Base-by-base conservation (phyloP, 2,329 filamentous ascomycete genomes). In the Cercospora berteroae region DNA sequence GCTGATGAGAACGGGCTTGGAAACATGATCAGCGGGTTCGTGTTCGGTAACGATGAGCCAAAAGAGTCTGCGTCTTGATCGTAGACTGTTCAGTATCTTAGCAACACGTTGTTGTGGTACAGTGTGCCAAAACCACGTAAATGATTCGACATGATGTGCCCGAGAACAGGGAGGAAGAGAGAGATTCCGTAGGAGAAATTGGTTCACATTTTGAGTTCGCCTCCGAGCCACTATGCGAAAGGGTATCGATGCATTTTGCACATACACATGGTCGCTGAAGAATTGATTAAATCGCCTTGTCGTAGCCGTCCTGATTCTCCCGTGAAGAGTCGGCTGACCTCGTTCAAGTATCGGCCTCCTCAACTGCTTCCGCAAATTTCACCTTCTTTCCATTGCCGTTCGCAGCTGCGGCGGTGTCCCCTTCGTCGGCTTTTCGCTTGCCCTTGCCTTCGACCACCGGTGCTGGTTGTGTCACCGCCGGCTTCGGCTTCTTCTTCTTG, bases 401-500 rank as follows among this genome's bases (percentile, higher is more conserved):
- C 8, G 52, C 27, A 50, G 56, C 56, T 27, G 44, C 39, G 10
- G 42, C 50, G 20, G 18, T 20, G 16, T 27, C 63, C 3, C 13
- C 59, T 25, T 69, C 66, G 16, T 75, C 73, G 8, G 71, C 74
- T 69, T 75, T 75, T 29, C 73, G 66, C 69, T 77, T 77, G 16
- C 70, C 71, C 67, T 75, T 74, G n/a, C 71, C 74, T 27, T 71
- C 71, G 4, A 62, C 65, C 12, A 67, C 68, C 25, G 33, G 61
- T 25, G 69, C 63, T 27, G 66, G 65, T 59, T 55, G 64, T 13
- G 66, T 52, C 27, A 5, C 39, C 25, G 63, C 65, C 50, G 61
- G 3, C 65, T 73, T 71, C 2, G 73, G 69, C 71, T 80, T 82
- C 78, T 86, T 86, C 80, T 89, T 94, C 77, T 90, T 88, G 52